phyloP scores from a whole-genome alignment of 176 grass and related monocot genomes.

The Phoenix roebelenii region DNA sequence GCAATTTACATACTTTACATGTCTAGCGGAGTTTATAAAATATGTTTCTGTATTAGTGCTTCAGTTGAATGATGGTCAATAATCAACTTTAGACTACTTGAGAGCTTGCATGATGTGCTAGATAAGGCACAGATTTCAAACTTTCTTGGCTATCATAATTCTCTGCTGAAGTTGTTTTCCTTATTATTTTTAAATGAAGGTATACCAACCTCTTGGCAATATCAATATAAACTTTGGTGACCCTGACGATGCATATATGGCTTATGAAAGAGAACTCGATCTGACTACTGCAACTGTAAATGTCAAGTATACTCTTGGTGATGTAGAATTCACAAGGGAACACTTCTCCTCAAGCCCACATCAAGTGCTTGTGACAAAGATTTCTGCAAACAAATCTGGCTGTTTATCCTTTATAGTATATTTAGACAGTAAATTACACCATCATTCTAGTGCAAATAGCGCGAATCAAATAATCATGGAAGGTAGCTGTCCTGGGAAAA shows the following conservation, averaged over 20 bases:
- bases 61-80: too few species aligned
- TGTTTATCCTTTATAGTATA: slow-evolving; percentile 48
- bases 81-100: too few species aligned
- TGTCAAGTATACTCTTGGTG: slow-evolving; percentile 52
- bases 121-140: too few species aligned
- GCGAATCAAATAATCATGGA: slow-evolving; percentile 66
- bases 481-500: slow-evolving; percentile 56
- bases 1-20: too few species aligned
- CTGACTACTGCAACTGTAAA: slow-evolving; percentile 48
- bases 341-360: slow-evolving; percentile 74
- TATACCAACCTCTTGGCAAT: slow-evolving; percentile 74
- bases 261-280: slow-evolving; percentile 73
- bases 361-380: slow-evolving; percentile 56
- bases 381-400: slow-evolving; percentile 55
- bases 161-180: slow-evolving; percentile 4
- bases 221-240: slow-evolving; percentile 57
- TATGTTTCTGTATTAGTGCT: too few species aligned
- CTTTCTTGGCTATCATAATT: too few species aligned
- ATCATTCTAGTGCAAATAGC: slow-evolving; percentile 36
- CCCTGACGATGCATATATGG: slow-evolving; percentile 22
- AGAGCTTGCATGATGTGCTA: too few species aligned
- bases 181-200: slow-evolving; percentile 36
- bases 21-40: too few species aligned
- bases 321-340: slow-evolving; percentile 57
- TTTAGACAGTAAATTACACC: slow-evolving; percentile 41